phyloP scores from a whole-genome alignment of 345 rosid genomes.

The Populus tremula region DNA sequence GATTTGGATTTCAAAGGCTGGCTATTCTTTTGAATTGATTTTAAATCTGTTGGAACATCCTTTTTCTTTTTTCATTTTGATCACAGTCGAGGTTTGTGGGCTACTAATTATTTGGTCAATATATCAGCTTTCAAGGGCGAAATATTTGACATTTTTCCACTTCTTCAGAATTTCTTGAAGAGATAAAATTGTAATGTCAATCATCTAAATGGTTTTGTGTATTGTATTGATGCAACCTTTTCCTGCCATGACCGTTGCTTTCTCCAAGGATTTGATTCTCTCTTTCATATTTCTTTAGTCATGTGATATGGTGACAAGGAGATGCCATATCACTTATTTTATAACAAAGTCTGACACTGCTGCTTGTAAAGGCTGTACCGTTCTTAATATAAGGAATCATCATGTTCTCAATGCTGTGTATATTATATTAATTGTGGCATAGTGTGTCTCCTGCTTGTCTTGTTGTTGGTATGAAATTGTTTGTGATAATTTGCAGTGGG shows the following conservation, averaged over 20 bases:
- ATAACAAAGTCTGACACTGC: constrained; percentile 2
- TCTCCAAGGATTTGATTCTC: constrained; percentile 8
- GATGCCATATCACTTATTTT: constrained; percentile 14
- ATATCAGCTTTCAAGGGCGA: constrained; percentile 12
- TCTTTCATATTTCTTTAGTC: constrained; percentile 14
- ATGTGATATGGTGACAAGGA: constrained; percentile 26
- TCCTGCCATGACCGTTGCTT: background rate
- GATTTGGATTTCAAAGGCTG: background rate
- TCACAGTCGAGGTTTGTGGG: background rate
- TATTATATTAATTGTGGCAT: constrained; percentile 1
- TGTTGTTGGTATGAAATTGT: background rate
- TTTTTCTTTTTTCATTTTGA: background rate
- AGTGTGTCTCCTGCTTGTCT: background rate
- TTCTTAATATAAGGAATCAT: background rate
- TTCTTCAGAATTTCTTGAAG: constrained; percentile 8
- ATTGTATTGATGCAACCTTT: background rate
- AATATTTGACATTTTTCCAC: constrained; percentile 8
- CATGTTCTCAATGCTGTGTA: background rate
- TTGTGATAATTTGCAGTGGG: constrained; percentile 38
- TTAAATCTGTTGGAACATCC: background rate
- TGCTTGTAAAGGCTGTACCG: background rate
- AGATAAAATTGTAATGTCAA: background rate
- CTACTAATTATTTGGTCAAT: constrained; percentile 14
- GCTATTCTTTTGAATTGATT: background rate
- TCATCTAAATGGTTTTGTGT: background rate